Conservation (phyloP, 306 rosid species). For the Inga laurina region DNA sequence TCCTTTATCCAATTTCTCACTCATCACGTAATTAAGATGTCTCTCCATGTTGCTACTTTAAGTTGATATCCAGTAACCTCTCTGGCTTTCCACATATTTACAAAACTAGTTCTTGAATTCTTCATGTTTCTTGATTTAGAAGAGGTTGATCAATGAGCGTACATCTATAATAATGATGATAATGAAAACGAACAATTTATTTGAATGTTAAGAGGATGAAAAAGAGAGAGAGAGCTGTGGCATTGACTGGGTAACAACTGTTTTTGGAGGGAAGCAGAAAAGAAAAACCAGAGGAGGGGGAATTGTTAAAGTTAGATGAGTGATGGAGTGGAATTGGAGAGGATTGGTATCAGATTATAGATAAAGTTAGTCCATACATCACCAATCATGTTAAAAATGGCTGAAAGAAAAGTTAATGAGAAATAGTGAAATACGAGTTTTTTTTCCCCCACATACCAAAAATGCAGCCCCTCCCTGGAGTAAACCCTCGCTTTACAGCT, state of each 20-base stretch:
- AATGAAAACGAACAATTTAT: background rate
- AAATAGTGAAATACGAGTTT: too few relatives aligned
- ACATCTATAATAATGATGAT: background rate
- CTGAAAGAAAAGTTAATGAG: too few relatives aligned
- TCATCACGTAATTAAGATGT: background rate
- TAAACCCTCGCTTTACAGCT: conserved; percentile 14
- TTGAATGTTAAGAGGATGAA: background rate
- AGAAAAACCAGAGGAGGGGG: background rate
- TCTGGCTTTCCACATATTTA: background rate
- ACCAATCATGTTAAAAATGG: background rate
- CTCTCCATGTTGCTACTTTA: background rate
- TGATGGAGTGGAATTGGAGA: background rate
- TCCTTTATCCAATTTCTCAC: too few relatives aligned
- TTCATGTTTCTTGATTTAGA: background rate
- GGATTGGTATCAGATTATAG: background rate
- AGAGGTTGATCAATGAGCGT: background rate
- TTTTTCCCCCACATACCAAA: background rate
- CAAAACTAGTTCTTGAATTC: background rate
- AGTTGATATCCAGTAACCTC: background rate
- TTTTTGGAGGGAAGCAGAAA: background rate
- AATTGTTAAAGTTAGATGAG: background rate
- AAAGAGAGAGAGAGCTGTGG: background rate
- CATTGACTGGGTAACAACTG: background rate
- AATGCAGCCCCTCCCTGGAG: background rate
- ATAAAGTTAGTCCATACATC: background rate